A percentile compares a stretch with the other conserved stretches of the same genome.
Conservation (phyloP, 2,329 filamentous ascomycete genomes). For the Scedosporium boydii region DNA sequence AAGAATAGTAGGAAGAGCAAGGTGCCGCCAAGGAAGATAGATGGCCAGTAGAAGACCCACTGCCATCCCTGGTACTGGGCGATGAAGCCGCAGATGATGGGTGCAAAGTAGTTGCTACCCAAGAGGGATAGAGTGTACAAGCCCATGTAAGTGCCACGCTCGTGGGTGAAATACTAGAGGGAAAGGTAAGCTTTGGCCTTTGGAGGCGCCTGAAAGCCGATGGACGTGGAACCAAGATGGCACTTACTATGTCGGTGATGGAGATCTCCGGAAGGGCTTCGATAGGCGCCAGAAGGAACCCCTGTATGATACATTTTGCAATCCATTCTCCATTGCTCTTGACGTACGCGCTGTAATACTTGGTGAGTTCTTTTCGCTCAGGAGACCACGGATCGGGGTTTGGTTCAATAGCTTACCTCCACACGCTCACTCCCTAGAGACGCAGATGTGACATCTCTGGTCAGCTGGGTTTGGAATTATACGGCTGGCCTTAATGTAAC, state of each 20-base stretch:
- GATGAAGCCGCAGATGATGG: conserved; percentile 34
- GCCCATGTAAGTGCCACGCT: conserved; percentile 32
- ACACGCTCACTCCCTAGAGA: conserved; percentile 14
- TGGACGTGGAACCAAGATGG: neutral
- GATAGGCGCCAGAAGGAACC: conserved; percentile 33
- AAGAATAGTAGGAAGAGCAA: conserved; percentile 40
- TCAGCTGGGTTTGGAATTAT: neutral
- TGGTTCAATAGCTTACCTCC: conserved; percentile 12
- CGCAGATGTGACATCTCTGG: neutral
- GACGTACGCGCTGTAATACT: conserved; percentile 25
- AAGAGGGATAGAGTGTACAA: conserved; percentile 29
- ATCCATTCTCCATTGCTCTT: conserved; percentile 31
- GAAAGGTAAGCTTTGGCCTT: accelerated
- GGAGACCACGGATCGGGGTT: neutral
- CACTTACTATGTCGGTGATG: conserved; percentile 25
- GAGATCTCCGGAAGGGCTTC: conserved; percentile 36
- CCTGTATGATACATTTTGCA: conserved; percentile 32
- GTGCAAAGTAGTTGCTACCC: conserved; percentile 33
- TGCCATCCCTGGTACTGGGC: conserved; percentile 28
- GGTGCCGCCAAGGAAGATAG: conserved; percentile 25
- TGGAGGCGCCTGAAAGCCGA: conserved; percentile 7
- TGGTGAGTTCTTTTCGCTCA: neutral
- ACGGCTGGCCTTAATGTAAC: neutral
- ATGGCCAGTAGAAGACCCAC: conserved; percentile 34
- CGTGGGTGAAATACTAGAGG: conserved; percentile 25